Conservation (phyloP, 1,284 basidiomycete species). For the Pseudozyma sp. region DNA sequence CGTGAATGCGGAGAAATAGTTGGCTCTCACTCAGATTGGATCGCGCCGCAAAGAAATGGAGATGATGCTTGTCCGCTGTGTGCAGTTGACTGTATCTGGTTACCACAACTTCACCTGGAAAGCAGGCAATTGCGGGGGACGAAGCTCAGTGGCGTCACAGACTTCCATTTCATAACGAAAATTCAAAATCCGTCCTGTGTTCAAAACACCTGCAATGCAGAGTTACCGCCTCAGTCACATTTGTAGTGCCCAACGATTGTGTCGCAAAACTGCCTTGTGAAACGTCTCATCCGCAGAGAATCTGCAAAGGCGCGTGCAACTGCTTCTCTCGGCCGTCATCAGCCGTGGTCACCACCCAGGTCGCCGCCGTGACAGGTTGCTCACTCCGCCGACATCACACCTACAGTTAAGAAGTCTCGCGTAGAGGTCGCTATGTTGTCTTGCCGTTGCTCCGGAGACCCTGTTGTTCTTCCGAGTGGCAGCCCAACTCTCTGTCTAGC, state of each 20-base stretch:
- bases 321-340: conserved; percentile 1
- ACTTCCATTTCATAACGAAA: background rate
- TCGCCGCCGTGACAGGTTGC: background rate
- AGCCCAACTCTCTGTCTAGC: too few relatives aligned
- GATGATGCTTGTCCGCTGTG: background rate
- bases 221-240: background rate
- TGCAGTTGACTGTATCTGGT: background rate
- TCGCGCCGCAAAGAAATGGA: background rate
- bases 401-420: too few relatives aligned
- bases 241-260: background rate
- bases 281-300: background rate
- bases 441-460: too few relatives aligned
- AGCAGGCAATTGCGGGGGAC: background rate
- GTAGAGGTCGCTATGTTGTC: too few relatives aligned
- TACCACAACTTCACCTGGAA: background rate
- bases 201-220: too few relatives aligned
- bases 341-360: background rate
- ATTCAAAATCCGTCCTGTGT: too few relatives aligned
- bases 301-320: background rate
- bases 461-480: too few relatives aligned
- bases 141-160: conserved; percentile 1
- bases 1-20: conserved; percentile 25
- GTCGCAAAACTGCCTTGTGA: background rate
- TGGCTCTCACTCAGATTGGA: too few relatives aligned
- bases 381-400: too few relatives aligned